phyloP scores from a whole-genome alignment of 2,329 filamentous ascomycete genomes.

The Mycosphaerella sp. region DNA sequence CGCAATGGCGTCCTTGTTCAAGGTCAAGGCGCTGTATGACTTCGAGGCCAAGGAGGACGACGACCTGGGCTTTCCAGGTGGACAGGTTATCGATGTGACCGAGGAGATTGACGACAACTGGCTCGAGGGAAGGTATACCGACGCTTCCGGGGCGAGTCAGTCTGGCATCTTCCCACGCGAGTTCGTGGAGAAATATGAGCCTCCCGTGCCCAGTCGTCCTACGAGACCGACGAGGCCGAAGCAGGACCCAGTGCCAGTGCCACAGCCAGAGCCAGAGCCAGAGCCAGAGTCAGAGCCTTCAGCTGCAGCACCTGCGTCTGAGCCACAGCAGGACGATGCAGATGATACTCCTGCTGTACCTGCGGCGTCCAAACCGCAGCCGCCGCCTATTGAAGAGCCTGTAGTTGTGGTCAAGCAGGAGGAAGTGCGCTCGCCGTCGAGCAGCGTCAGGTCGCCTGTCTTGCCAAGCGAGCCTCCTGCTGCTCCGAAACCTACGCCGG shows the following conservation, averaged over 20 bases:
- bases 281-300: slow-evolving; percentile 20
- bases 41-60: slow-evolving; percentile 91
- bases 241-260: slow-evolving; percentile 47
- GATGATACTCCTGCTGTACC: slow-evolving; percentile 30
- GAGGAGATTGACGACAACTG: slow-evolving; percentile 90
- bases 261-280: slow-evolving; percentile 58
- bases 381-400: slow-evolving; percentile 33
- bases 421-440: slow-evolving; percentile 26
- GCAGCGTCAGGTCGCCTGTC: slow-evolving; percentile 18
- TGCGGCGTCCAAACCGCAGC: slow-evolving; percentile 34
- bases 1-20: slow-evolving; percentile 55
- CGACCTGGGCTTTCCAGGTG: slow-evolving; percentile 77
- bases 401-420: slow-evolving; percentile 19
- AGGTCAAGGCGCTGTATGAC: slow-evolving; percentile 93
- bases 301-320: slow-evolving; percentile 23
- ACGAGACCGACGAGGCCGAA: slow-evolving; percentile 62
- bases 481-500: slow-evolving; percentile 32
- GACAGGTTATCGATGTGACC: slow-evolving; percentile 89
- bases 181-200: slow-evolving; percentile 95
- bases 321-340: slow-evolving; percentile 17
- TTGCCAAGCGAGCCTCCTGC: slow-evolving; percentile 24
- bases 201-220: slow-evolving; percentile 80
- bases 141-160: slow-evolving; percentile 65
- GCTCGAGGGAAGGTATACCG: slow-evolving; percentile 83
- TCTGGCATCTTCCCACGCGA: slow-evolving; percentile 92